A percentile compares a stretch with the other conserved stretches of the same genome.
phyloP scores from a whole-genome alignment of 495 filamentous ascomycete species.

The Penicillium psychrofluorescens region DNA sequence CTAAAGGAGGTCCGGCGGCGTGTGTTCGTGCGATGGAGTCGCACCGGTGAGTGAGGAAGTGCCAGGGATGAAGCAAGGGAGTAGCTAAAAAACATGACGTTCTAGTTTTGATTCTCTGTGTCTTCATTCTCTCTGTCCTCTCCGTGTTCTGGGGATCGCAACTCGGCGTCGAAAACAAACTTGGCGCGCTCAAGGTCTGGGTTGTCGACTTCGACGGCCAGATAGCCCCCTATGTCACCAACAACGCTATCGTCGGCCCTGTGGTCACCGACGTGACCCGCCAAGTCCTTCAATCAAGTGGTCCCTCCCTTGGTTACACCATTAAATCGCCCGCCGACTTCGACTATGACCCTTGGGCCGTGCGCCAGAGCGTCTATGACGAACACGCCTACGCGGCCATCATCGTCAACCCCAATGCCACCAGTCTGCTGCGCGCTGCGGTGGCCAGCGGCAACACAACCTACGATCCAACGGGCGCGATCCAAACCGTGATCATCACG shows the following conservation, averaged over 20 bases:
- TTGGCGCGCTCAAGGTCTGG: slow-evolving; percentile 43
- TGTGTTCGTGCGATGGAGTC: slow-evolving; percentile 30
- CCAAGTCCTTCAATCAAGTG: slow-evolving; percentile 22
- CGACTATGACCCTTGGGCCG: slow-evolving; percentile 48
- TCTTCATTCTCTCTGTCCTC: slow-evolving; percentile 48
- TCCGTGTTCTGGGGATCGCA: slow-evolving; percentile 58
- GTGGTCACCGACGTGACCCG: slow-evolving; percentile 37
- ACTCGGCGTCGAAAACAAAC: slow-evolving; percentile 40
- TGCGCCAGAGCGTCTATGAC: slow-evolving; percentile 56
- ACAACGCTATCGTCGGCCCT: slow-evolving; percentile 49
- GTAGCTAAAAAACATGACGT: neutral
- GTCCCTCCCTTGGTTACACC: slow-evolving; percentile 40
- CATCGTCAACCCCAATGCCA: slow-evolving; percentile 60
- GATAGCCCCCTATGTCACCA: slow-evolving; percentile 40
- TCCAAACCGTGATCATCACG: slow-evolving; percentile 51
- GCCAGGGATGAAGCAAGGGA: neutral
- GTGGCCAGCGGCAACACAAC: slow-evolving; percentile 48
- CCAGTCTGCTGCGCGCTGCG: slow-evolving; percentile 49
- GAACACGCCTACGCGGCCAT: slow-evolving; percentile 57
- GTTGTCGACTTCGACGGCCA: slow-evolving; percentile 61
- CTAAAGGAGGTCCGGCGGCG: slow-evolving; percentile 39
- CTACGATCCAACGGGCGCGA: slow-evolving; percentile 57
- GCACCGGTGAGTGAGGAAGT: slow-evolving; percentile 14
- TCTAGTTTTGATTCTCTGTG: slow-evolving; percentile 44
- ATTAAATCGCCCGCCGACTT: slow-evolving; percentile 46